Percentiles rank a stretch among this genome's conserved stretches.
Conservation (phyloP, 129 eudicot genomes). For the Rutidosis leptorrhynchoides region DNA sequence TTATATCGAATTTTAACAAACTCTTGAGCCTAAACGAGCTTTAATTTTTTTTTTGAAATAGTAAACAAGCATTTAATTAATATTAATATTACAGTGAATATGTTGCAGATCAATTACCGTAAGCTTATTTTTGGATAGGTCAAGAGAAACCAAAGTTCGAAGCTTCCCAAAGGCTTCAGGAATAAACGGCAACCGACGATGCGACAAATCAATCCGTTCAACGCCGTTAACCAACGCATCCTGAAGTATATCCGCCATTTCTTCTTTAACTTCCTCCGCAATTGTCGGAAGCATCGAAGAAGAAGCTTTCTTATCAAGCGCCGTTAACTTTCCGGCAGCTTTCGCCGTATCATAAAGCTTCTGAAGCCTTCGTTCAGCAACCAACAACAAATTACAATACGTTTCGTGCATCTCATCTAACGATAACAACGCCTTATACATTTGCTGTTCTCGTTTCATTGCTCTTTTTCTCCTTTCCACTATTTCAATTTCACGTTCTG, state of each 20-base stretch:
- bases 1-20: too few species aligned
- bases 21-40: too few species aligned
- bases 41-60: too few species aligned
- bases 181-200: constrained; percentile 44
- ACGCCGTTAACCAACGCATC: constrained; percentile 51
- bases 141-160: constrained; percentile 51
- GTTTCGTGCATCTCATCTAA: constrained; percentile 78
- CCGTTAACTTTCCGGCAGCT: constrained; percentile 34
- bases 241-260: constrained; percentile 62
- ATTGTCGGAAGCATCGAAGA: constrained; percentile 28
- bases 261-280: constrained; percentile 65
- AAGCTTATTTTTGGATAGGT: constrained; percentile 72
- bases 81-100: background rate
- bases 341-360: constrained; percentile 70
- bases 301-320: constrained; percentile 29
- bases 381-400: constrained; percentile 56
- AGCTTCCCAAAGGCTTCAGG: constrained; percentile 86
- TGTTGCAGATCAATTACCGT: constrained; percentile 35
- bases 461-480: constrained; percentile 29
- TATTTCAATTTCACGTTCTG: constrained; percentile 27
- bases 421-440: constrained; percentile 54
- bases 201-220: constrained; percentile 55
- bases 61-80: too few species aligned
- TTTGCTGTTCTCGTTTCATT: constrained; percentile 48
- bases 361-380: constrained; percentile 75